Evolutionary conservation across 1,284 basidiomycete genomes (phyloP).

Genomic region (Fomitiporia mediterranea): DNA sequence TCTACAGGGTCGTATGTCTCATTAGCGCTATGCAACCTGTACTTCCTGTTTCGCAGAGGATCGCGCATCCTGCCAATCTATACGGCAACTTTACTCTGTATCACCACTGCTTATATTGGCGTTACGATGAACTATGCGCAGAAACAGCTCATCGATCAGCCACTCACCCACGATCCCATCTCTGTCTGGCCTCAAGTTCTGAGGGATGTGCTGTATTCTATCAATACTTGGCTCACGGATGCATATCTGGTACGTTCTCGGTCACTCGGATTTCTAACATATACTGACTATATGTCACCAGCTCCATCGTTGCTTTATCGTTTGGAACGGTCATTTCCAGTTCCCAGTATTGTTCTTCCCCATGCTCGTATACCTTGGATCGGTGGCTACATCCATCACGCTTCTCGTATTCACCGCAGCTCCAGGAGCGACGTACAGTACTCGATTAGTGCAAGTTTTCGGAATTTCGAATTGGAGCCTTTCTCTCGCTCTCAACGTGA

Average conservation of each 20-base stretch:
- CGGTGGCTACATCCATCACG: conserved; percentile 2
- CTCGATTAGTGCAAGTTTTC: conserved; percentile 8
- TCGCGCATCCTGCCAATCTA: neutral
- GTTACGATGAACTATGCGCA: conserved; percentile 9
- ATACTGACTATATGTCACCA: neutral
- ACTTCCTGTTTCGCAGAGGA: neutral
- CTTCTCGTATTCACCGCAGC: conserved; percentile 4
- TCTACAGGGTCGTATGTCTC: neutral
- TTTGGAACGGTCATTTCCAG: neutral
- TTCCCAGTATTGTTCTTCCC: neutral
- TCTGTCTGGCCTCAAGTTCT: conserved; percentile 8
- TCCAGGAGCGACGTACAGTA: conserved; percentile 2
- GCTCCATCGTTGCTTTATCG: conserved; percentile 4
- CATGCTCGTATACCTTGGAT: conserved; percentile 4
- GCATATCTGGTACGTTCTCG: conserved; percentile 1
- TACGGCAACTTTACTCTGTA: conserved; percentile 3
- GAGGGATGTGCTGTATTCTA: neutral
- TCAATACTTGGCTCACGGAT: conserved; percentile 8
- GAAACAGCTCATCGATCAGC: conserved; percentile 8
- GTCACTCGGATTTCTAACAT: neutral
- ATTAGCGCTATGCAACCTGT: conserved; percentile 3
- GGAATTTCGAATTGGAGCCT: conserved; percentile 10
- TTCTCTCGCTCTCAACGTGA: conserved; percentile 8
- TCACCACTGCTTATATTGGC: conserved; percentile 9
- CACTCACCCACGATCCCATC: neutral